phyloP scores from a whole-genome alignment of 2,329 filamentous ascomycete genomes.

The Triangularia verruculosa region DNA sequence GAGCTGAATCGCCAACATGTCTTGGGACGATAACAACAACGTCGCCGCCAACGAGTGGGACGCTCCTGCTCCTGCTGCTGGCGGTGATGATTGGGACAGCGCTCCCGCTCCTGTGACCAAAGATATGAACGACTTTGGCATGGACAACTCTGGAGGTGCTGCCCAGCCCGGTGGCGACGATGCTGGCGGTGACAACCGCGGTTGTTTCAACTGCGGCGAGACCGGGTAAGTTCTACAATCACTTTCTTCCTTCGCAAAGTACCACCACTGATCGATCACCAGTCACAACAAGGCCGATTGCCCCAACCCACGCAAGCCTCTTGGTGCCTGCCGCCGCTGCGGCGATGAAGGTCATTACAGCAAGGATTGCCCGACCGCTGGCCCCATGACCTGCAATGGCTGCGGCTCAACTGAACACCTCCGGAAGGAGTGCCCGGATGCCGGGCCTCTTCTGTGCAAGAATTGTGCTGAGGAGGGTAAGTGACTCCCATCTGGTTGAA shows the following conservation, averaged over 20 bases:
- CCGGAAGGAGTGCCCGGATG: constrained; percentile 51
- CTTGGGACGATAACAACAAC: constrained; percentile 15
- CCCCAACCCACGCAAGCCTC: constrained; percentile 48
- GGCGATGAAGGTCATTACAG: constrained; percentile 52
- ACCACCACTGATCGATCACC: constrained; percentile 8
- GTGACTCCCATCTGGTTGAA: constrained; percentile 36
- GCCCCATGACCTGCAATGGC: constrained; percentile 36
- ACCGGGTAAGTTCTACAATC: constrained; percentile 40
- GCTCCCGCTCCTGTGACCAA: not conserved
- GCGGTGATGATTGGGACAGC: not conserved
- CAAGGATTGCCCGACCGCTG: constrained; percentile 56
- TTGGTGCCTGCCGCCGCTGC: constrained; percentile 42
- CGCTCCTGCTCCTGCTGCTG: not conserved
- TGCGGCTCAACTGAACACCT: constrained; percentile 51
- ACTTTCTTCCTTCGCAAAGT: constrained; percentile 7
- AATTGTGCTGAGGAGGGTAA: constrained; percentile 61
- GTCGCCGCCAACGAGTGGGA: not conserved
- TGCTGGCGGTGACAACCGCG: constrained; percentile 24
- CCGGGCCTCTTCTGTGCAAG: constrained; percentile 54
- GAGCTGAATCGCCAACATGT: constrained; percentile 13
- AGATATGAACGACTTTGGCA: constrained; percentile 4
- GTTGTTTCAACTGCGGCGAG: constrained; percentile 61
- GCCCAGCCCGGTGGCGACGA: constrained; percentile 8
- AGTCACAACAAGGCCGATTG: constrained; percentile 64
- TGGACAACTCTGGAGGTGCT: constrained; percentile 19